Base-by-base conservation (phyloP, 2,329 filamentous ascomycete species). In the Neopestalotiopsis clavispora region DNA sequence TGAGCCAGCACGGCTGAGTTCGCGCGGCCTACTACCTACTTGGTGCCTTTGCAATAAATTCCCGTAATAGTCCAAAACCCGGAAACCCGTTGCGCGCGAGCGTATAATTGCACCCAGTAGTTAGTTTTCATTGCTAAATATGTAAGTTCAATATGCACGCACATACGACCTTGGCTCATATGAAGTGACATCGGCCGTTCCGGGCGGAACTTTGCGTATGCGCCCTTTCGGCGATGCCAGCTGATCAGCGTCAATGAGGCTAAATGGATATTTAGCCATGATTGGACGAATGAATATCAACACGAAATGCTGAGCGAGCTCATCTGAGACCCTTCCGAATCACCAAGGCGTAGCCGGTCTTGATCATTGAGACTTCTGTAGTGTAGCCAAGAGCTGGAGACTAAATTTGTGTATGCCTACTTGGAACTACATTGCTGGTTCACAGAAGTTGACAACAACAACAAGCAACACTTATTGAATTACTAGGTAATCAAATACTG, bases 231-330 rank as follows among this genome's bases (percentile, higher is more conserved):
- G n/a, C 12, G n/a, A 28, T 20, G 38, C 28, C 61, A 52, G 61
- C 68, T 69, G 68, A 65, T 30, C 32, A 20, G 49, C 68, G 56
- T 34, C 42, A 69, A 69, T 67, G 68, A 68, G 68, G 68, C 65
- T 69, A 69, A 69, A 69, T 38, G 52, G 61, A 23, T 12, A 57
- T 23, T 4, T 10, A 49, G 10, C 17, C n/a, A 20, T 34, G 61
- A 68, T 68, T 68, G 65, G 61, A 40, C 57, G 30, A 28, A 14
- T 28, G 7, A 52, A 3, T 13, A 23, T 23, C 62, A 65, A 2
- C 38, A 28, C 28, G n/a, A 65, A 49, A 34, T 42, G 6, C 30
- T n/a, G 34, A 34, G 20, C 12, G 20, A 52, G 45, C 45, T 23
- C n/a, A 52, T 23, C 45, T 52, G n/a, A 52, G 45, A 52, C 45